Evolutionary conservation across 2,329 filamentous ascomycete species (phyloP).

Genomic region (Colletotrichum lini): DNA sequence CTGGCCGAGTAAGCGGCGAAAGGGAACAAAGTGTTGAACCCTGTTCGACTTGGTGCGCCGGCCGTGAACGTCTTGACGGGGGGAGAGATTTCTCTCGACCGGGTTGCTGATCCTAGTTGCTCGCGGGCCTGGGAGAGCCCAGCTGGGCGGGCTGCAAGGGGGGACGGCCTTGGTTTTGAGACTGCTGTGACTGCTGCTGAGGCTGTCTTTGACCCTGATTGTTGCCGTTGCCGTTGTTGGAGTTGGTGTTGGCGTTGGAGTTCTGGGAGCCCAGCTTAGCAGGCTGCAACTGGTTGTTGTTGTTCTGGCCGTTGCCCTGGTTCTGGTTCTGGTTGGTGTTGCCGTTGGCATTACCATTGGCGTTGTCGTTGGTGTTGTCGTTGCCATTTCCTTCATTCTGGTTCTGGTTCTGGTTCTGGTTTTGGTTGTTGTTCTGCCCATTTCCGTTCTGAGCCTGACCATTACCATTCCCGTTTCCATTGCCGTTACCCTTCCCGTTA

Average conservation of each 20-base stretch:
- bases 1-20: background rate
- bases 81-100: background rate
- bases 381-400: background rate
- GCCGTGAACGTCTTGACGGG: background rate
- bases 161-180: background rate
- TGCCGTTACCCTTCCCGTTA: background rate
- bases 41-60: background rate
- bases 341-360: background rate
- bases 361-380: background rate
- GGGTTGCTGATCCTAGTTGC: constrained; percentile 11
- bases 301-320: background rate
- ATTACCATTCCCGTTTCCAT: background rate
- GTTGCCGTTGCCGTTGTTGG: constrained; percentile 8
- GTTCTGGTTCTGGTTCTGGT: background rate
- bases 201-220: constrained; percentile 2
- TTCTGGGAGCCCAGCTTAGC: constrained; percentile 6
- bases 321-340: constrained; percentile 5
- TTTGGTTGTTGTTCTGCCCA: constrained; percentile 9
- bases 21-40: background rate
- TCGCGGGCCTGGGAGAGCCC: constrained; percentile 17
- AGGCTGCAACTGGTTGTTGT: constrained; percentile 1
- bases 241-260: constrained; percentile 11
- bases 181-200: constrained; percentile 12
- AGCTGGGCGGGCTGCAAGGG: constrained; percentile 19
- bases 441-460: constrained; percentile 5